A percentile compares a stretch with the other conserved stretches of the same genome.
These are phyloP conservation scores for Ophiostoma montium DNA, from an alignment of 2,329 filamentous ascomycete genomes.

Conservation along the genomic window DNA sequence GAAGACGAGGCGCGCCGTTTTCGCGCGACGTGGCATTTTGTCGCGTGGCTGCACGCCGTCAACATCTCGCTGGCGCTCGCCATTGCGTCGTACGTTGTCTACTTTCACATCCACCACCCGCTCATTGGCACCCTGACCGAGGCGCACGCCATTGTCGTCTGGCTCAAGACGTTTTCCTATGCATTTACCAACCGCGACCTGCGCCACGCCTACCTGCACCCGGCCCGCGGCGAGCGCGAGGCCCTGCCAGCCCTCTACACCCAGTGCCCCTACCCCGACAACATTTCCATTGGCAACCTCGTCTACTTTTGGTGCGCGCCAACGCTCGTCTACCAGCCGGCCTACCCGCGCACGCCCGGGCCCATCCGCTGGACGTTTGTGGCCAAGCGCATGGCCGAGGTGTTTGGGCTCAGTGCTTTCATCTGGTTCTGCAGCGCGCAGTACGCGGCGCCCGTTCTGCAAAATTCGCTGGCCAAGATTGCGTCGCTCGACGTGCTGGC, in stretches of 20 bases:
- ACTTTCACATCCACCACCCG: conserved; percentile 83
- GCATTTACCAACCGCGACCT: conserved; percentile 94
- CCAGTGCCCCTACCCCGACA: conserved; percentile 73
- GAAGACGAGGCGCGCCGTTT: conserved; percentile 53
- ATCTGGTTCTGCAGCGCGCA: conserved; percentile 94
- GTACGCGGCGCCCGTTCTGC: conserved; percentile 79
- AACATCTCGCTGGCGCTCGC: conserved; percentile 73
- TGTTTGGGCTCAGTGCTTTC: conserved; percentile 64
- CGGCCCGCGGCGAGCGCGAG: conserved; percentile 49
- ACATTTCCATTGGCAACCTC: conserved; percentile 78
- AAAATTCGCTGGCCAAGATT: conserved; percentile 82
- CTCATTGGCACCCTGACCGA: conserved; percentile 85
- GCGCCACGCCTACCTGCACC: conserved; percentile 77
- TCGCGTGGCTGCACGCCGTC: conserved; percentile 66
- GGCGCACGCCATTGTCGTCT: conserved; percentile 85
- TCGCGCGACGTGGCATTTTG: conserved; percentile 61
- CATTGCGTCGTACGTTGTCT: conserved; percentile 74
- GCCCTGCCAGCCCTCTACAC: conserved; percentile 70
- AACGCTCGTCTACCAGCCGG: conserved; percentile 90
- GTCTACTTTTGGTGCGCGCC: conserved; percentile 98
- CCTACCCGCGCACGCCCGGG: conserved; percentile 71
- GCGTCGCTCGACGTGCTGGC: conserved; percentile 63
- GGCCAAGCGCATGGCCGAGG: conserved; percentile 65
- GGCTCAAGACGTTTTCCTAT: conserved; percentile 92
- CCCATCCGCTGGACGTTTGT: conserved; percentile 77